A percentile compares a stretch with the other conserved stretches of the same genome.
These are phyloP conservation scores for Saturnispora silvae DNA, from an alignment of 805 yeast species.

Conservation along the genomic window DNA sequence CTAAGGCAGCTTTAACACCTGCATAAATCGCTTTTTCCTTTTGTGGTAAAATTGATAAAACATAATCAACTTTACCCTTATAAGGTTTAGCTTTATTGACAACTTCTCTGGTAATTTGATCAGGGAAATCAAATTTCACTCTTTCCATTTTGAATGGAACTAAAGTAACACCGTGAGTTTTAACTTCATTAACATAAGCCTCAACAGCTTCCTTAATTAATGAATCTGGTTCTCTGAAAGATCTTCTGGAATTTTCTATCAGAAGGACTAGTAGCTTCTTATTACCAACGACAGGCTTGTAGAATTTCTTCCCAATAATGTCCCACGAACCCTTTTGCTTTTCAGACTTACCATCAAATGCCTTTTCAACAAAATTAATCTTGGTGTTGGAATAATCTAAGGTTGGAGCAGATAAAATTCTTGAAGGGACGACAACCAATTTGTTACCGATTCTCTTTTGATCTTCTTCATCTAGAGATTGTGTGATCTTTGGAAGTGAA, in stretches of 20 bases:
- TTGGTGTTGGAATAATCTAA: slow-evolving; percentile 15
- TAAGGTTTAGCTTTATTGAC: slow-evolving; percentile 11
- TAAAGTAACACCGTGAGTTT: slow-evolving; percentile 16
- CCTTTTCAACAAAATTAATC: slow-evolving; percentile 14
- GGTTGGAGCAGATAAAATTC: slow-evolving; percentile 18
- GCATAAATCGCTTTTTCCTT: slow-evolving; percentile 19
- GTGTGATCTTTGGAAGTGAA: slow-evolving; percentile 16
- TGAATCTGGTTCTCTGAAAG: slow-evolving; percentile 12
- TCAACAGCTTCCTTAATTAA: slow-evolving; percentile 13
- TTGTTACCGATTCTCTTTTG: slow-evolving; percentile 16
- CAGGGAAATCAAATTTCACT: slow-evolving; percentile 10
- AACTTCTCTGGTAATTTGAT: slow-evolving; percentile 10
- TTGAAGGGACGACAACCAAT: slow-evolving; percentile 21
- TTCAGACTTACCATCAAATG: slow-evolving; percentile 17
- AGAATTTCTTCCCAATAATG: slow-evolving; percentile 14
- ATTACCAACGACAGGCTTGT: slow-evolving; percentile 12
- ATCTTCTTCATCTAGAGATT: slow-evolving; percentile 8
- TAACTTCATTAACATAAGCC: slow-evolving; percentile 14
- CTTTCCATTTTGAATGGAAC: slow-evolving; percentile 6
- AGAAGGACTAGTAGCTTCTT: slow-evolving; percentile 13
- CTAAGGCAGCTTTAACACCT: slow-evolving; percentile 21
- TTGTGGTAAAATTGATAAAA: slow-evolving; percentile 19
- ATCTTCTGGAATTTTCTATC: slow-evolving; percentile 11
- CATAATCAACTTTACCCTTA: slow-evolving; percentile 15
- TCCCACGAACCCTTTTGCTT: slow-evolving; percentile 19